A percentile compares a stretch with the other conserved stretches of the same genome.
These are phyloP conservation scores for Huntiella abstrusa DNA, from an alignment of 2,329 filamentous ascomycete genomes.

Conservation along the genomic window DNA sequence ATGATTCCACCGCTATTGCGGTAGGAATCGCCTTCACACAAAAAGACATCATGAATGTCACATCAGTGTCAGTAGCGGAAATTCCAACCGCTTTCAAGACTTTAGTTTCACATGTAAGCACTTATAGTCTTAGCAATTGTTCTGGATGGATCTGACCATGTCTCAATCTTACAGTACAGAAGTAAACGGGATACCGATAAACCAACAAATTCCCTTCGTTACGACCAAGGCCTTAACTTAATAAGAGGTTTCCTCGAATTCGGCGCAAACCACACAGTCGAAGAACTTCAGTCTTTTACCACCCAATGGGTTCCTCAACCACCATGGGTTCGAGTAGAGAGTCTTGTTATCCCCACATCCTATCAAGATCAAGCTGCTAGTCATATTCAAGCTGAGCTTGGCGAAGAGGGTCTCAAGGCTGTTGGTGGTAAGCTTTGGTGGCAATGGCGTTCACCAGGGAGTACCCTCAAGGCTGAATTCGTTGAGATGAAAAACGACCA, in stretches of 20 bases:
- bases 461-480: conserved; percentile 67
- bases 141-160: background rate
- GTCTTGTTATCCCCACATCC: conserved; percentile 44
- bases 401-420: conserved; percentile 49
- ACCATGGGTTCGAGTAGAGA: conserved; percentile 66
- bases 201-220: conserved; percentile 78
- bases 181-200: conserved; percentile 49
- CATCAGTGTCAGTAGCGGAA: conserved; percentile 64
- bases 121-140: background rate
- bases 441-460: conserved; percentile 60
- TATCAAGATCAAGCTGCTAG: conserved; percentile 47
- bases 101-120: conserved; percentile 61
- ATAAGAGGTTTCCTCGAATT: conserved; percentile 73
- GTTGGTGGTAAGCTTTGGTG: conserved; percentile 77
- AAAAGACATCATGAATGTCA: conserved; percentile 36
- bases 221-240: conserved; percentile 78
- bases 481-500: conserved; percentile 85
- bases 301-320: conserved; percentile 80
- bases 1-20: background rate
- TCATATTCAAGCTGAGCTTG: conserved; percentile 54
- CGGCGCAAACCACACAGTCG: conserved; percentile 74
- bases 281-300: conserved; percentile 84
- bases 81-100: conserved; percentile 78
- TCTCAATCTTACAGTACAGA: conserved; percentile 43
- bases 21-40: background rate